Conservation (phyloP, 1,139 yeast genomes). For the Yamadazyma triangularis region DNA sequence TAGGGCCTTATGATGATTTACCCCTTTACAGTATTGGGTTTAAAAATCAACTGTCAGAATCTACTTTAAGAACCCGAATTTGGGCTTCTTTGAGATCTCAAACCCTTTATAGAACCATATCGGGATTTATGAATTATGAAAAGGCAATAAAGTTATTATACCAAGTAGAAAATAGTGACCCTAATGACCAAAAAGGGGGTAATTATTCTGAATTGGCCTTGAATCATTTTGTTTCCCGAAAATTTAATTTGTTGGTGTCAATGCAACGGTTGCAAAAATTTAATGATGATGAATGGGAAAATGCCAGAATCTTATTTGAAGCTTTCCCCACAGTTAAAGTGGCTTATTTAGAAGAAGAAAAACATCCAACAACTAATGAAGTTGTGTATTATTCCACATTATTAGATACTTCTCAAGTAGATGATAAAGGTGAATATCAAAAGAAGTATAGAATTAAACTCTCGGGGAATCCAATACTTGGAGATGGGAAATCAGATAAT, state of each 20-base stretch:
- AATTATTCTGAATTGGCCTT: too few species aligned
- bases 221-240: conserved; percentile 54
- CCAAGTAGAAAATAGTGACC: conserved; percentile 52
- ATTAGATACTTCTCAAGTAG: conserved; percentile 45
- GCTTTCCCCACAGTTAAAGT: conserved; percentile 61
- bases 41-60: conserved; percentile 56
- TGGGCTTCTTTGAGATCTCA: conserved; percentile 83
- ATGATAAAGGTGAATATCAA: conserved; percentile 35
- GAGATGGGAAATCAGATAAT: conserved; percentile 88
- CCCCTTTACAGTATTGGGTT: conserved; percentile 74
- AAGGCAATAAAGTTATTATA: conserved; percentile 64
- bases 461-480: conserved; percentile 84
- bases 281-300: conserved; percentile 46
- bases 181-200: conserved; percentile 2
- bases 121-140: conserved; percentile 71
- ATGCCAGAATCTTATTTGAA: conserved; percentile 51
- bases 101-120: conserved; percentile 70
- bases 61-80: conserved; percentile 62
- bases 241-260: conserved; percentile 65
- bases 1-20: conserved; percentile 52
- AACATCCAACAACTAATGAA: conserved; percentile 24
- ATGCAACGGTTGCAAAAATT: conserved; percentile 63
- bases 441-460: conserved; percentile 55
- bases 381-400: conserved; percentile 55
- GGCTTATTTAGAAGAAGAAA: conserved; percentile 53